Conservation (phyloP, 306 rosid species). For the Citrullus colocynthis region DNA sequence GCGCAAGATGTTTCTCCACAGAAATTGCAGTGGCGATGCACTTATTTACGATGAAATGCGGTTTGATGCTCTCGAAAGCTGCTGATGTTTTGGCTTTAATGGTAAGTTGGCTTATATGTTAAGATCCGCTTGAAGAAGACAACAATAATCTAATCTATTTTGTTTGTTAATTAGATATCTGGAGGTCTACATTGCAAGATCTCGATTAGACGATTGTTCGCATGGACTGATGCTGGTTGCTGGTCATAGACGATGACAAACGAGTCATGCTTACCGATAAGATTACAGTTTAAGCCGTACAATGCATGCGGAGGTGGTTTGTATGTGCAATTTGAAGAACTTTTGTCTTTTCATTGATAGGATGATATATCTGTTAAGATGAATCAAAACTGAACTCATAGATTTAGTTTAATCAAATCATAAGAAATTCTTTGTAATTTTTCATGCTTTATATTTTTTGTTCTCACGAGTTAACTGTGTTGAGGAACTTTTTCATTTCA, state of each 20-base stretch:
- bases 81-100: neutral
- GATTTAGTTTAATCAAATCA: neutral
- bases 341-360: neutral
- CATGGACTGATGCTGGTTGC: neutral
- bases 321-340: neutral
- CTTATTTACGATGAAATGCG: slow-evolving; percentile 7
- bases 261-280: neutral
- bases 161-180: neutral
- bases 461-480: neutral
- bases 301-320: neutral
- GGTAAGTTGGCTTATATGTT: neutral
- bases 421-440: neutral
- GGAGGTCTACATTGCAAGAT: neutral
- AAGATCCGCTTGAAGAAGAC: neutral
- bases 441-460: neutral
- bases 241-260: neutral
- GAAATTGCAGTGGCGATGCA: slow-evolving; percentile 41
- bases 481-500: neutral
- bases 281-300: neutral
- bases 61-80: neutral
- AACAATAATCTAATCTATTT: neutral
- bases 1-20: slow-evolving; percentile 45
- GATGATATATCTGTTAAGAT: neutral
- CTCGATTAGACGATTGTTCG: neutral
- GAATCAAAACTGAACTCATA: neutral